Evolutionary conservation across 169 alveolate genomes (phyloP).

Genomic region (Plasmodium gonderi): DNA sequence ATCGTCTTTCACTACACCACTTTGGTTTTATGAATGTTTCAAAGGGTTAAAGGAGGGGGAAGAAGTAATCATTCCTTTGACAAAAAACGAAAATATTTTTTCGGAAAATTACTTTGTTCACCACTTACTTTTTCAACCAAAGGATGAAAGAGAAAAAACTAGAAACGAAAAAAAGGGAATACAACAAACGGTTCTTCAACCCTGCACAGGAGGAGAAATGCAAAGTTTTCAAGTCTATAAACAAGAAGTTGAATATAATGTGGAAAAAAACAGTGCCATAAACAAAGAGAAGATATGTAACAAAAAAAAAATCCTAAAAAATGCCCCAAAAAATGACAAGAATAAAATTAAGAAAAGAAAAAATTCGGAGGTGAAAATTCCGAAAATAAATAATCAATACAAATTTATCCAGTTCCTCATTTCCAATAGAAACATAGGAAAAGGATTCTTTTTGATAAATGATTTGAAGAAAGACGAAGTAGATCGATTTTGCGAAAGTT

Average conservation of each 20-base stretch:
- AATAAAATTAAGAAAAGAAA: not conserved
- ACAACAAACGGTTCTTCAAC: too few species aligned
- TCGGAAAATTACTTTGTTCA: constrained; percentile 28
- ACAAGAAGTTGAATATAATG: not conserved
- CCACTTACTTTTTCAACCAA: constrained; percentile 32
- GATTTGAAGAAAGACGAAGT: constrained; percentile 32
- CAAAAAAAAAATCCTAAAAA: not conserved
- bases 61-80: constrained; percentile 63
- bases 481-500: constrained; percentile 22
- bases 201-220: too few species aligned
- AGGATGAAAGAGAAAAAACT: not conserved
- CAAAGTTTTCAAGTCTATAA: not conserved
- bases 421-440: constrained; percentile 52
- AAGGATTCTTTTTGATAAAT: constrained; percentile 59
- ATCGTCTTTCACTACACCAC: constrained; percentile 56
- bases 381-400: not conserved
- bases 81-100: constrained; percentile 43
- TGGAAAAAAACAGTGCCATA: not conserved
- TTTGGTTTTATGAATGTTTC: constrained; percentile 67
- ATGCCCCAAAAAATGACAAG: not conserved
- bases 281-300: not conserved
- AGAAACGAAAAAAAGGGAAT: not conserved
- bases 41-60: constrained; percentile 67
- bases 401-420: constrained; percentile 21
- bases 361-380: not conserved